phyloP scores from a whole-genome alignment of 75 land plant genomes.

The Cryptomeria japonica region DNA sequence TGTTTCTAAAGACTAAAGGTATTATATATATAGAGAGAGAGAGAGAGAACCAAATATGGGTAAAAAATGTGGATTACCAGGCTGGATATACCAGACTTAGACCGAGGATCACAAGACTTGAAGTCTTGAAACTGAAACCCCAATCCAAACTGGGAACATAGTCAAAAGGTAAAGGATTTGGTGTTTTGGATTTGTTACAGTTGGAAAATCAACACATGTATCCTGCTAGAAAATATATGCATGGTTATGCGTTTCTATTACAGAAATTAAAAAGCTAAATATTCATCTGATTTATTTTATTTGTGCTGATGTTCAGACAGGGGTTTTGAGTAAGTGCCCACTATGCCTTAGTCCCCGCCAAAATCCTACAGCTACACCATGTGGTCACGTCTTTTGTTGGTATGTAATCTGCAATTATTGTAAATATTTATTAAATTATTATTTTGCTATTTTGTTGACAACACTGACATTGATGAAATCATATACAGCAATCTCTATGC shows the following conservation, averaged over 20 bases:
- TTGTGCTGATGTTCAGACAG: not conserved
- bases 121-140: no score
- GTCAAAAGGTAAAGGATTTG: no score
- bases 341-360: slow-evolving; percentile 93
- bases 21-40: no score
- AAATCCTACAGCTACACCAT: slow-evolving; percentile 93
- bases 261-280: not conserved
- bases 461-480: not conserved
- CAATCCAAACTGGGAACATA: no score
- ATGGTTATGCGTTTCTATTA: no score
- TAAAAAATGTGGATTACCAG: no score
- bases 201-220: not conserved
- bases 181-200: not conserved
- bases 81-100: no score
- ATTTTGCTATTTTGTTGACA: not conserved
- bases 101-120: no score
- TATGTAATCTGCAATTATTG: slow-evolving; percentile 19
- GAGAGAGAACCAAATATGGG: no score
- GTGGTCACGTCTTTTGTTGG: slow-evolving; percentile 99
- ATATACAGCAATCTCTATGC: not conserved
- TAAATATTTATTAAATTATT: not conserved
- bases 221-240: not conserved
- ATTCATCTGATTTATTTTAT: slow-evolving; percentile 1
- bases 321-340: slow-evolving; percentile 78
- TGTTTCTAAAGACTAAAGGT: no score